Conservation (phyloP, 2,329 filamentous ascomycete genomes). For the Apiospora malaysiana region DNA sequence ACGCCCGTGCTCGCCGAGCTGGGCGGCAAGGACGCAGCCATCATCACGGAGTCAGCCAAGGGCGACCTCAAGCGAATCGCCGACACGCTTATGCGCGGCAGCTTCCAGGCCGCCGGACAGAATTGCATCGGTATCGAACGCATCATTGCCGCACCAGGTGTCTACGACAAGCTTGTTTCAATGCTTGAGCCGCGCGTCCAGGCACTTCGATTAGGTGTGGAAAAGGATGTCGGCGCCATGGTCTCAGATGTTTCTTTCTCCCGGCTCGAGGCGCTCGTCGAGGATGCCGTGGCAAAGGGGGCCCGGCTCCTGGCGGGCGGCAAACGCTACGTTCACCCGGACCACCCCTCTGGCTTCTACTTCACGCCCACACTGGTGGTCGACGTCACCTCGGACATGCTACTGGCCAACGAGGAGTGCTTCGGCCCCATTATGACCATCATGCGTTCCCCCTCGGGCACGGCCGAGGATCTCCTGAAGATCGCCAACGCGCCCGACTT, state of each 20-base stretch:
- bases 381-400: constrained; percentile 87
- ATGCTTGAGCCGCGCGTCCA: constrained; percentile 76
- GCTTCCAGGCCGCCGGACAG: constrained; percentile 94
- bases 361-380: constrained; percentile 89
- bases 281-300: constrained; percentile 77
- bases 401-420: constrained; percentile 86
- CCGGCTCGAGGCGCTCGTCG: constrained; percentile 77
- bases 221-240: constrained; percentile 86
- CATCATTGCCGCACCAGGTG: constrained; percentile 78
- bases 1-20: constrained; percentile 90
- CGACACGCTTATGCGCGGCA: constrained; percentile 86
- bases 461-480: constrained; percentile 67
- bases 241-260: constrained; percentile 80
- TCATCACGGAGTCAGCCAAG: constrained; percentile 80
- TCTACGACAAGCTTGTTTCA: constrained; percentile 75
- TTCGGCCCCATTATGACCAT: constrained; percentile 91
- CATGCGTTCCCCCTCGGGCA: constrained; percentile 72
- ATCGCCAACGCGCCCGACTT: constrained; percentile 87
- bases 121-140: constrained; percentile 98
- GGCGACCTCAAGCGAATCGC: constrained; percentile 73
- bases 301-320: constrained; percentile 85
- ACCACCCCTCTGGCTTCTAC: constrained; percentile 82
- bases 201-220: constrained; percentile 76
- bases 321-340: constrained; percentile 71
- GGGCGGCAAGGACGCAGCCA: constrained; percentile 91